Evolutionary conservation across 2,329 filamentous ascomycete species (phyloP), one percentile per base, ranked within the genome.

Genomic region (Penicillium sp.): DNA sequence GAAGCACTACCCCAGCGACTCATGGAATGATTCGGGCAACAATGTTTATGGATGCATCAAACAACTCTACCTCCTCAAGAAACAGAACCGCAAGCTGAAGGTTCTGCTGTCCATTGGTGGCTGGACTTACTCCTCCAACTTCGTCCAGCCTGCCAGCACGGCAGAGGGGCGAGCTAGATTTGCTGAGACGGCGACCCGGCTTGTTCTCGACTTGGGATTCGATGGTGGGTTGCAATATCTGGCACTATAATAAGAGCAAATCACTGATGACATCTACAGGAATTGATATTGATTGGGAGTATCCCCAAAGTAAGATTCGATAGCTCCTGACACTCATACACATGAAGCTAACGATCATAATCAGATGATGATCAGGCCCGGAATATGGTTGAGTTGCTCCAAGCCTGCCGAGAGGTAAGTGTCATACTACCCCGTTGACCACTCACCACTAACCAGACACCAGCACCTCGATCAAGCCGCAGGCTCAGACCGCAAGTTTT

Each of bases 81-180:
- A 91, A 75, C 77, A 81, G 63, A 85, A 96, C 71, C 85, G 90
- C 21, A 85, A 90, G 52, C 75, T 96, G 56, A 96, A 96, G 75
- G 82, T 89, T 3, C 82, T 97, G 13, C 83, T 97, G 5, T 92
- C 89, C 53, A 90, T 96, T 58, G 91, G 91, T 41, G 91, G 91
- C 16, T 95, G 88, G 86, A 90, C 86, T 0, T 90, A 88, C 72
- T 89, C 86, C 2, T 73, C 84, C 73, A 93, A 93, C 75, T 95
- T 96, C 75, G 79, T 82, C 2, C 76, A 71, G n/a, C 89, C 90
- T 0, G 85, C 85, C 0, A 82, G 82, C 1, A 87, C 85, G 0
- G 77, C 80, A 0, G 74, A 77, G 1, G 84, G 86, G 3, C 82
- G 90, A 7, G 75, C 77, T 62, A 81, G 61, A 3, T 93, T 96